Conservation (phyloP, 1,139 yeast genomes). For the Saccharomyces hybrid region DNA sequence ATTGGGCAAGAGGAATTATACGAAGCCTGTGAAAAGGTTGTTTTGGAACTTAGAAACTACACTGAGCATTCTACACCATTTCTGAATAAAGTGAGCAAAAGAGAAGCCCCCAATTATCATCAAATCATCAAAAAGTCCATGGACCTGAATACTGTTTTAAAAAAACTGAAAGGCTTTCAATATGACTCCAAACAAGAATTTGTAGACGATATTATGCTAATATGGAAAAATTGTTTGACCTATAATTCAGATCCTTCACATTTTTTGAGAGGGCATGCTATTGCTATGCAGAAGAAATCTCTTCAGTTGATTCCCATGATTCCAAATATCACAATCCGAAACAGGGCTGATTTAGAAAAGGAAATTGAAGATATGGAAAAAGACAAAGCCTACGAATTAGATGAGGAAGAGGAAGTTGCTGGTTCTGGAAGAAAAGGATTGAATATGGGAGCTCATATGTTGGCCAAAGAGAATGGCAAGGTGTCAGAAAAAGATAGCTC, state of each 20-base stretch:
- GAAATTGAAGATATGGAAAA: conserved; percentile 51
- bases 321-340: conserved; percentile 79
- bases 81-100: conserved; percentile 83
- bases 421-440: conserved; percentile 32
- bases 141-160: conserved; percentile 94
- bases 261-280: conserved; percentile 81
- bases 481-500: neutral
- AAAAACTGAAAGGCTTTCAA: conserved; percentile 72
- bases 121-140: conserved; percentile 85
- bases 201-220: conserved; percentile 87
- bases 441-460: conserved; percentile 32
- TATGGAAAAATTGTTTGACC: conserved; percentile 90
- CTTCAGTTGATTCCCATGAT: conserved; percentile 68
- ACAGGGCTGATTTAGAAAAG: conserved; percentile 77
- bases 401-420: conserved; percentile 25
- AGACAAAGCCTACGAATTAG: conserved; percentile 25
- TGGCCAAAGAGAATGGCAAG: conserved; percentile 12
- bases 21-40: conserved; percentile 95
- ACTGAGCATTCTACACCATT: conserved; percentile 98
- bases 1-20: conserved; percentile 96
- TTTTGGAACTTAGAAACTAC: conserved; percentile 77
- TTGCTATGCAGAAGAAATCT: conserved; percentile 93
- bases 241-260: conserved; percentile 96
- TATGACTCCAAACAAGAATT: conserved; percentile 81
- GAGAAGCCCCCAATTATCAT: conserved; percentile 97